These are phyloP conservation scores for Kwoniella sp. DNA, from an alignment of 768 basidiomycete species.

Conservation along the genomic window DNA sequence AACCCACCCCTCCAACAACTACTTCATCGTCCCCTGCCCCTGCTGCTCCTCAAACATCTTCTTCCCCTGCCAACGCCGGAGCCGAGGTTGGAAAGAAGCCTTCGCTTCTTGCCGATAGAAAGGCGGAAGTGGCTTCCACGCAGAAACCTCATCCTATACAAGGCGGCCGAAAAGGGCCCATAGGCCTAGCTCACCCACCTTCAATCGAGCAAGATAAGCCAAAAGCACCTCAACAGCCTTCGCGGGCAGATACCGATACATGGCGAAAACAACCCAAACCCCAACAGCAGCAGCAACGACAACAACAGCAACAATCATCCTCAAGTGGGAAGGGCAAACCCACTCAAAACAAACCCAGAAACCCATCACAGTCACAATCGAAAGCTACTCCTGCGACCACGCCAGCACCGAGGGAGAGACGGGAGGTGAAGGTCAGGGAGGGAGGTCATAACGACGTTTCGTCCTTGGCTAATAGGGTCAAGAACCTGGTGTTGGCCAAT, in stretches of 20 bases:
- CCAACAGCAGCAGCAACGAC: background rate
- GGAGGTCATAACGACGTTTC: conserved; percentile 40
- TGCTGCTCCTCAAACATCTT: background rate
- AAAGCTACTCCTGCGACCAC: background rate
- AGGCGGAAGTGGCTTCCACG: background rate
- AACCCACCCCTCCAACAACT: background rate
- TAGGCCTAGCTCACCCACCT: conserved; percentile 40
- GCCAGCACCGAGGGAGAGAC: conserved; percentile 30
- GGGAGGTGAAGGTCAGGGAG: conserved; percentile 40
- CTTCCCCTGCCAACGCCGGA: background rate
- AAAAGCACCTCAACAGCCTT: background rate
- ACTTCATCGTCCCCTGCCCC: background rate
- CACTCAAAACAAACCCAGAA: background rate
- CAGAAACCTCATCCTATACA: conserved; percentile 35
- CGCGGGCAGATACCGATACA: conserved; percentile 9
- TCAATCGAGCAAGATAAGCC: conserved; percentile 17
- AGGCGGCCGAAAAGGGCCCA: conserved; percentile 34
- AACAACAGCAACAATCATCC: background rate
- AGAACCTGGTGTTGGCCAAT: conserved; percentile 36
- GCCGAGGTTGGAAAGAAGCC: background rate
- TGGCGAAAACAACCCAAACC: conserved; percentile 7
- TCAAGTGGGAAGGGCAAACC: background rate
- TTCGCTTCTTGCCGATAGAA: conserved; percentile 12
- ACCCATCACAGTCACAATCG: conserved; percentile 4
- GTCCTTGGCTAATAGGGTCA: conserved; percentile 33